These are phyloP conservation scores for Medakamo hakoo DNA, from an alignment of 139 green algal species.

Conservation along the genomic window DNA sequence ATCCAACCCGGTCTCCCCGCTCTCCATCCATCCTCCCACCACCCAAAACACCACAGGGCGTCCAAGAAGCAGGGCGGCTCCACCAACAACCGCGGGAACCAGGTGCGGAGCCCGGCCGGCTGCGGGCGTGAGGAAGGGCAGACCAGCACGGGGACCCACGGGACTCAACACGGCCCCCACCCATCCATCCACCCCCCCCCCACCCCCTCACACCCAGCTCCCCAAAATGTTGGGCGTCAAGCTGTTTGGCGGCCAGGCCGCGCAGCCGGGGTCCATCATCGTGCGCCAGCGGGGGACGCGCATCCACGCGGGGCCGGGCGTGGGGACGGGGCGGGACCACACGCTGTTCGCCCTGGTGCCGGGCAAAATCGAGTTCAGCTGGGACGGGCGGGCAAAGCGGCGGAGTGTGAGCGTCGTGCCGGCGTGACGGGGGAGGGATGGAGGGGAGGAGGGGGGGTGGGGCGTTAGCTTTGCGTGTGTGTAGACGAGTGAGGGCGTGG, in stretches of 20 bases:
- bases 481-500: too few relatives aligned
- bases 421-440: constrained; percentile 5
- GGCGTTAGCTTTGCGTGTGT: too few relatives aligned
- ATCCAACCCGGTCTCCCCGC: too few relatives aligned
- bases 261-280: constrained; percentile 79
- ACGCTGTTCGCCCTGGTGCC: constrained; percentile 64
- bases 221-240: constrained; percentile 88
- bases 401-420: constrained; percentile 25
- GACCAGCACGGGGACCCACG: too few relatives aligned
- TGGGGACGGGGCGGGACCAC: constrained; percentile 76
- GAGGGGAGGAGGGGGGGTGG: too few relatives aligned
- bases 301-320: constrained; percentile 63
- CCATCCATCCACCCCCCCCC: too few relatives aligned
- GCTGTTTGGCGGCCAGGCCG: constrained; percentile 54
- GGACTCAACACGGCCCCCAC: too few relatives aligned
- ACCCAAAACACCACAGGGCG: constrained; percentile 25
- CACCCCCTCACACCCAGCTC: too few relatives aligned
- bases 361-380: constrained; percentile 51
- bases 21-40: too few relatives aligned
- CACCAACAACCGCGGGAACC: constrained; percentile 64
- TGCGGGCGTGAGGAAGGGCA: too few relatives aligned
- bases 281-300: constrained; percentile 78
- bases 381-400: constrained; percentile 14
- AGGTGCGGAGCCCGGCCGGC: too few relatives aligned
- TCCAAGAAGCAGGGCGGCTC: constrained; percentile 68